phyloP scores from a whole-genome alignment of 2,329 filamentous ascomycete genomes.

The Clarireedia hainanense region DNA sequence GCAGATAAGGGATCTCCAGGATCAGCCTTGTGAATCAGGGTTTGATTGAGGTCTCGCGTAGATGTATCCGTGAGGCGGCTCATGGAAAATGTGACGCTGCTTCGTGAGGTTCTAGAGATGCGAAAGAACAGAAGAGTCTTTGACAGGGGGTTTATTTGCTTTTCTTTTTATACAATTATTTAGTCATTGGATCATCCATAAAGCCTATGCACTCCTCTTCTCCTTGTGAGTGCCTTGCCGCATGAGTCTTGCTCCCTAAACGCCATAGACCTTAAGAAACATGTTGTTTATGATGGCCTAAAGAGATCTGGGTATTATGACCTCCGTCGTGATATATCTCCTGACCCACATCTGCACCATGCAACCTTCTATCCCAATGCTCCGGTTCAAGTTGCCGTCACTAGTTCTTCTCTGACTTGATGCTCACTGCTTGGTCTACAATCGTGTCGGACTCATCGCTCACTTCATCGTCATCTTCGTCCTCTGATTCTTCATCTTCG shows the following conservation, averaged over 20 bases:
- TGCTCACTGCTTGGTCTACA: slow-evolving; percentile 22
- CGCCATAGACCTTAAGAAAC: slow-evolving; percentile 5
- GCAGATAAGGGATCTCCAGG: too few relatives aligned
- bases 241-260: background rate
- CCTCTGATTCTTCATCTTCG: slow-evolving; percentile 2
- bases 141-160: background rate
- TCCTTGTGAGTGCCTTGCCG: background rate
- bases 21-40: too few relatives aligned
- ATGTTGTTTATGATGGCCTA: background rate
- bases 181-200: background rate
- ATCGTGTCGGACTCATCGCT: slow-evolving; percentile 28
- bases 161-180: slow-evolving; percentile 5
- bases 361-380: slow-evolving; percentile 23
- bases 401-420: slow-evolving; percentile 8
- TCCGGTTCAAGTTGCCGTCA: slow-evolving; percentile 21
- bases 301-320: slow-evolving; percentile 4
- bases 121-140: too few relatives aligned
- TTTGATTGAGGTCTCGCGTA: too few relatives aligned
- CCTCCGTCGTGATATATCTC: background rate
- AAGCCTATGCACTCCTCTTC: background rate
- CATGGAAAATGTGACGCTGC: too few relatives aligned
- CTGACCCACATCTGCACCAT: too few relatives aligned
- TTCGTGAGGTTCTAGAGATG: too few relatives aligned
- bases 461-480: slow-evolving; percentile 20
- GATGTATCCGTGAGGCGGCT: too few relatives aligned